These are phyloP conservation scores for Sphagnum tenellum DNA, from an alignment of 225 moss, liverwort and hornwort species.

Conservation along the genomic window DNA sequence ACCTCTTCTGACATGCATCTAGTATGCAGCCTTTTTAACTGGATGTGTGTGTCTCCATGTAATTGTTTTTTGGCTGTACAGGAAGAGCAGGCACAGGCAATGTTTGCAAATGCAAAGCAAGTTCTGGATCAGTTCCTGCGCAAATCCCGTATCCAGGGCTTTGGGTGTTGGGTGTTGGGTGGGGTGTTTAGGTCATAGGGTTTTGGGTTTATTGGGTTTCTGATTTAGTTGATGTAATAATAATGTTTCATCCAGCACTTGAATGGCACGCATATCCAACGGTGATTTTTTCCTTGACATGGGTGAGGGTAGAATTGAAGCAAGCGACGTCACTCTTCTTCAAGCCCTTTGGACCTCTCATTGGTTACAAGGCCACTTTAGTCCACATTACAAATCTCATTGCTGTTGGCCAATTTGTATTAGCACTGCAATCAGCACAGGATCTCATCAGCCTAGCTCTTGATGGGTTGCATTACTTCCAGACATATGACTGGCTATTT, in stretches of 20 bases:
- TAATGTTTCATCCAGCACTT: too few species aligned
- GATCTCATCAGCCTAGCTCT: slow-evolving; percentile 68
- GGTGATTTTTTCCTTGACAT: slow-evolving; percentile 17
- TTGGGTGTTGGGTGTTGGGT: too few species aligned
- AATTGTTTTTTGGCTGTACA: slow-evolving; percentile 16
- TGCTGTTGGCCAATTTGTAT: slow-evolving; percentile 51
- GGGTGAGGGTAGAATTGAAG: slow-evolving; percentile 51
- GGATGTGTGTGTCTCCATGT: too few species aligned
- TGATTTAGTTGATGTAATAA: too few species aligned
- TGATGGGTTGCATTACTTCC: slow-evolving; percentile 87
- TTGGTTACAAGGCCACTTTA: slow-evolving; percentile 45
- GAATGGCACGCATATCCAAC: too few species aligned
- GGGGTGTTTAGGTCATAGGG: too few species aligned
- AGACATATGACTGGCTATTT: slow-evolving; percentile 95
- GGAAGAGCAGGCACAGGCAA: slow-evolving; percentile 70
- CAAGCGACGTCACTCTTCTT: slow-evolving; percentile 72
- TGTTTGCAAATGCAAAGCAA: slow-evolving; percentile 93
- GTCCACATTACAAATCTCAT: slow-evolving; percentile 51
- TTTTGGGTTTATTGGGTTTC: too few species aligned
- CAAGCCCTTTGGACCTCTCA: slow-evolving; percentile 73
- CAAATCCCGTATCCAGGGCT: slow-evolving; percentile 81
- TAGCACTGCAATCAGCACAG: slow-evolving; percentile 60
- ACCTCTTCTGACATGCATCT: too few species aligned
- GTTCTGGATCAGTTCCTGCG: slow-evolving; percentile 90
- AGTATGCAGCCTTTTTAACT: too few species aligned